Conservation (phyloP, 2,329 filamentous ascomycete species). For the Colletotrichum coccodes region DNA sequence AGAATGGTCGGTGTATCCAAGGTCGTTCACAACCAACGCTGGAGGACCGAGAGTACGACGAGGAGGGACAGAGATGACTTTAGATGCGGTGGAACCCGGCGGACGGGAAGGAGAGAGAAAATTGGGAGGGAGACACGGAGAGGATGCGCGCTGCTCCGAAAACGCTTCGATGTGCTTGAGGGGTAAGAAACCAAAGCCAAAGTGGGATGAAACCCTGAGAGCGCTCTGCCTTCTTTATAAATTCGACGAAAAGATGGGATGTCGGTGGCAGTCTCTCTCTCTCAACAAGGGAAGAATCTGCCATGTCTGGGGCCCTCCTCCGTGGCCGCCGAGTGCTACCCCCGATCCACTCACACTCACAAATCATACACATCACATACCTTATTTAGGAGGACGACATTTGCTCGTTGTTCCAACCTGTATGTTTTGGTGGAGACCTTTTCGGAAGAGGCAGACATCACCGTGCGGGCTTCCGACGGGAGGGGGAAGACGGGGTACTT, state of each 20-base stretch:
- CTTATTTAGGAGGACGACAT: background rate
- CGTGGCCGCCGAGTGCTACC: slow-evolving; percentile 26
- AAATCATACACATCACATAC: background rate
- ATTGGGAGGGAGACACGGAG: background rate
- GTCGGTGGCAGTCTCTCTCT: slow-evolving; percentile 15
- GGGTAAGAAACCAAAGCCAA: background rate
- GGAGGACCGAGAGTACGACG: background rate
- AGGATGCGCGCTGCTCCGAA: background rate
- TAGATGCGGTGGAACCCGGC: slow-evolving; percentile 21
- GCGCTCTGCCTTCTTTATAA: background rate
- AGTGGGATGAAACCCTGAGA: background rate
- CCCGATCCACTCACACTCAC: slow-evolving; percentile 26
- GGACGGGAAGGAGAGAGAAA: background rate
- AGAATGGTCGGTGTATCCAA: background rate
- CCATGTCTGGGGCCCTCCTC: background rate
- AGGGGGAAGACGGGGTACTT: slow-evolving; percentile 9
- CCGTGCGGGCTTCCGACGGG: slow-evolving; percentile 21
- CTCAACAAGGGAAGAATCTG: background rate
- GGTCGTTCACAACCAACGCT: background rate
- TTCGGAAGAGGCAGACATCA: slow-evolving; percentile 21
- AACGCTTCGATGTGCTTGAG: background rate
- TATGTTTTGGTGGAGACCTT: background rate
- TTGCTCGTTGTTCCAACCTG: background rate
- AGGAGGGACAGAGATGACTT: background rate
- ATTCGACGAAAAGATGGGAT: slow-evolving; percentile 2